These are phyloP conservation scores for Cydonia oblonga DNA, from an alignment of 331 rosid genomes.

Conservation along the genomic window DNA sequence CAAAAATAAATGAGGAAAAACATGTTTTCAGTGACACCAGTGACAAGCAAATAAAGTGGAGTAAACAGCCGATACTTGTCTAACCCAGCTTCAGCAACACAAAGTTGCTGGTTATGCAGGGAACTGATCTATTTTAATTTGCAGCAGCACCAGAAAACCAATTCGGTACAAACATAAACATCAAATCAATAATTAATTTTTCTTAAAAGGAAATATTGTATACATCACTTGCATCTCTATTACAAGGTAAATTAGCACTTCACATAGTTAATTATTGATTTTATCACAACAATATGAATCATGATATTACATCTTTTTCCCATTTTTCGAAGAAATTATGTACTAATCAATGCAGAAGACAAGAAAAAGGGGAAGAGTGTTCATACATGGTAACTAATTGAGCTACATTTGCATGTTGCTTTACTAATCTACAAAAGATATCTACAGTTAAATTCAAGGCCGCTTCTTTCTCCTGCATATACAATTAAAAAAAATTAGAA, in stretches of 20 bases:
- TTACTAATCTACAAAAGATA: slow-evolving; percentile 96
- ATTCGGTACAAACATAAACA: neutral
- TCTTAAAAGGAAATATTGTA: neutral
- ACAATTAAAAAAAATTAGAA: slow-evolving; percentile 16
- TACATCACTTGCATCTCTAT: neutral
- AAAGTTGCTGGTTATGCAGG: neutral
- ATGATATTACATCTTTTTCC: neutral
- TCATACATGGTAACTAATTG: slow-evolving; percentile 90
- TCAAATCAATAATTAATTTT: neutral
- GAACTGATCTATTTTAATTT: neutral
- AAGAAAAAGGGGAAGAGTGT: slow-evolving; percentile 14
- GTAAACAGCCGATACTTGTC: neutral
- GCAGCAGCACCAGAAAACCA: neutral
- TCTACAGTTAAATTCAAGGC: slow-evolving; percentile 90
- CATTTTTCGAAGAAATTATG: neutral
- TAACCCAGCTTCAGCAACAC: neutral
- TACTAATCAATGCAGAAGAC: slow-evolving; percentile 10
- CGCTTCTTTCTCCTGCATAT: slow-evolving; percentile 92
- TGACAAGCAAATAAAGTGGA: neutral
- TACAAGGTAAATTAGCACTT: neutral
- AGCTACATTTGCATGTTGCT: slow-evolving; percentile 76
- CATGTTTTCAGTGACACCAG: neutral
- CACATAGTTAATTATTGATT: no score
- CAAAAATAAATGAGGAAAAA: neutral
- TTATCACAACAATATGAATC: no score